Percentiles rank a stretch among this genome's conserved stretches.
Evolutionary conservation across 164 flowering plant genomes (phyloP).

Genomic region (Cinnamomum chago): DNA sequence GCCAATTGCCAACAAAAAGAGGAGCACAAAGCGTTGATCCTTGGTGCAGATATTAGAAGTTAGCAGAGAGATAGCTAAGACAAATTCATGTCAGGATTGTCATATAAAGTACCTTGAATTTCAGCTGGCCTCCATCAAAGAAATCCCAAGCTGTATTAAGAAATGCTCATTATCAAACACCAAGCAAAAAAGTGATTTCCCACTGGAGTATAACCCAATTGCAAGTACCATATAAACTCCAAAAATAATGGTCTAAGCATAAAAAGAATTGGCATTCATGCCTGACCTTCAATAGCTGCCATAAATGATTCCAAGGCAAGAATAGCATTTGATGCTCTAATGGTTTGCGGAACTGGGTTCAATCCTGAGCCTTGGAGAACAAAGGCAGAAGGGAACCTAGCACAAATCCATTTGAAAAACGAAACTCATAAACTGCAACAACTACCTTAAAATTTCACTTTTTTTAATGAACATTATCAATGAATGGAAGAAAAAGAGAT

Average conservation of each 20-base stretch:
- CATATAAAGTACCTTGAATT: conserved; percentile 13
- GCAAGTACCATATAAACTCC: not conserved
- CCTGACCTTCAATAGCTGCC: conserved; percentile 9
- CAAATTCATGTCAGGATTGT: not conserved
- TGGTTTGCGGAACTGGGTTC: conserved; percentile 14
- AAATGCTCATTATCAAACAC: not conserved
- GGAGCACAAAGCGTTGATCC: no score
- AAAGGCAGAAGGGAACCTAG: conserved; percentile 18
- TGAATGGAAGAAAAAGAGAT: not conserved
- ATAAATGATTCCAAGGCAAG: conserved; percentile 11
- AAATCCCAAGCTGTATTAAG: conserved; percentile 16
- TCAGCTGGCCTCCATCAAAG: conserved; percentile 13
- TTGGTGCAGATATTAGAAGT: not conserved
- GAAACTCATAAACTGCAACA: not conserved
- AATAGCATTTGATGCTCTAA: conserved; percentile 9
- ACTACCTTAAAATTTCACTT: no score
- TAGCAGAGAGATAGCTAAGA: not conserved
- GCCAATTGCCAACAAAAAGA: no score
- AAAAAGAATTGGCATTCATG: not conserved
- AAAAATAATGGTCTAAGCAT: not conserved
- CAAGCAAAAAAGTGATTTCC: not conserved
- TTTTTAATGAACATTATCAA: no score
- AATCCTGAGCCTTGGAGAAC: conserved; percentile 18
- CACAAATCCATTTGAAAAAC: not conserved
- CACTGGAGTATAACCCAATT: not conserved